Conservation (phyloP, 108 stramenopile species). For the Cyclostephanos invisitatus region DNA sequence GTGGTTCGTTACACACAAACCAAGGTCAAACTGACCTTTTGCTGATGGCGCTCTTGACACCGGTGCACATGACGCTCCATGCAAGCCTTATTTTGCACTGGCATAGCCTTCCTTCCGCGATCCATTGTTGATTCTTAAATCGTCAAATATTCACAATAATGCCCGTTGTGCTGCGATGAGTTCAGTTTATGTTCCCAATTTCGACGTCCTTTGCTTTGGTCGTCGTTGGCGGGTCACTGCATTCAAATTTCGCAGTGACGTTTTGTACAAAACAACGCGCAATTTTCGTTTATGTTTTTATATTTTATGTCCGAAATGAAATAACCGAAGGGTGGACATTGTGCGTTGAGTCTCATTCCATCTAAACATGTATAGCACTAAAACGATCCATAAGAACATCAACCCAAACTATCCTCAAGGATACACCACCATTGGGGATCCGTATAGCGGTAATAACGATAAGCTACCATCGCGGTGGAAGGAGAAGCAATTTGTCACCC, state of each 20-base stretch:
- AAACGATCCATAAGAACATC: slow-evolving; percentile 66
- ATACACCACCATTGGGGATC: slow-evolving; percentile 72
- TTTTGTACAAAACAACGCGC: neutral
- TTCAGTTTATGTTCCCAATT: neutral
- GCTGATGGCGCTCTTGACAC: slow-evolving; percentile 62
- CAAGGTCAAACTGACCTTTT: slow-evolving; percentile 47
- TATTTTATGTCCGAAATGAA: neutral
- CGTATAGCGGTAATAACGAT: slow-evolving; percentile 52
- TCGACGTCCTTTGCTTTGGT: neutral
- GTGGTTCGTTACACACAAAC: neutral
- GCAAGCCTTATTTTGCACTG: slow-evolving; percentile 82
- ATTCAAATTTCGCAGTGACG: neutral
- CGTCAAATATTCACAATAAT: neutral
- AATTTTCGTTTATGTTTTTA: neutral
- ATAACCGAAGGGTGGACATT: no score
- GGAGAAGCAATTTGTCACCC: slow-evolving; percentile 52
- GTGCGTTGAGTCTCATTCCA: neutral
- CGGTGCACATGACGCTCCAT: slow-evolving; percentile 61
- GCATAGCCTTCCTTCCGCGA: slow-evolving; percentile 78
- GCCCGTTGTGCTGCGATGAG: neutral
- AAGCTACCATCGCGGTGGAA: slow-evolving; percentile 60
- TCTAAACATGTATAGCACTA: slow-evolving; percentile 54
- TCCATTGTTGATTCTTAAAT: slow-evolving; percentile 50
- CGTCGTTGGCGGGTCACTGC: neutral
- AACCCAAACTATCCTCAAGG: slow-evolving; percentile 51